A percentile compares a stretch with the other conserved stretches of the same genome.
These are phyloP conservation scores for Nadsonia starkeyi-henricii DNA, from an alignment of 1,139 yeast species.

Conservation along the genomic window DNA sequence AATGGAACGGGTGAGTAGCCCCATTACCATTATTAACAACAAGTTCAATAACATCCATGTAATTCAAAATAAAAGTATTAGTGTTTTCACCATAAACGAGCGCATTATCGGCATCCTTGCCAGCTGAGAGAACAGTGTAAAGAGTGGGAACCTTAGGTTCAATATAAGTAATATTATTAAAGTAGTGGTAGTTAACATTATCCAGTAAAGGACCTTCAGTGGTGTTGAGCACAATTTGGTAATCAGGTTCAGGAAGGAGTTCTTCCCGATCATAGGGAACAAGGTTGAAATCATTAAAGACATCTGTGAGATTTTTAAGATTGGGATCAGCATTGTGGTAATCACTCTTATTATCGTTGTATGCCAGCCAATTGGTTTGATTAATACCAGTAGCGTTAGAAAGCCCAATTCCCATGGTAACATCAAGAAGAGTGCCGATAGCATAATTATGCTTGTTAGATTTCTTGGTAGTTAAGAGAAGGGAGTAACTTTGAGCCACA, in stretches of 20 bases:
- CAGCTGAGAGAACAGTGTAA: slow-evolving; percentile 51
- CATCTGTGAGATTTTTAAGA: slow-evolving; percentile 22
- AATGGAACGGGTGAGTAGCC: slow-evolving; percentile 80
- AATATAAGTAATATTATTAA: slow-evolving; percentile 68
- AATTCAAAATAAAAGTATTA: slow-evolving; percentile 53
- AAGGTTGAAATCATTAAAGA: slow-evolving; percentile 45
- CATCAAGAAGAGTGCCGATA: slow-evolving; percentile 64
- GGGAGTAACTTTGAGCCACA: slow-evolving; percentile 68
- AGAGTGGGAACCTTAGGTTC: slow-evolving; percentile 79
- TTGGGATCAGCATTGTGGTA: slow-evolving; percentile 31
- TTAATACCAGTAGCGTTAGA: slow-evolving; percentile 53
- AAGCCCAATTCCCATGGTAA: slow-evolving; percentile 59
- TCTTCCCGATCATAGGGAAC: slow-evolving; percentile 40
- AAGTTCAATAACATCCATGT: slow-evolving; percentile 49
- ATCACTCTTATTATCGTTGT: slow-evolving; percentile 32
- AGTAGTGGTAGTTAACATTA: slow-evolving; percentile 83
- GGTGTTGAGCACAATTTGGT: slow-evolving; percentile 50
- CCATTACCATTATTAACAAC: slow-evolving; percentile 58
- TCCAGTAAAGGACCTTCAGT: slow-evolving; percentile 64
- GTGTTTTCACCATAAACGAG: slow-evolving; percentile 70
- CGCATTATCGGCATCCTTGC: slow-evolving; percentile 48
- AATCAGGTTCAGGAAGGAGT: slow-evolving; percentile 51
- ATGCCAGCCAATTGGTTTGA: slow-evolving; percentile 58
- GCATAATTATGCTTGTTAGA: slow-evolving; percentile 50
- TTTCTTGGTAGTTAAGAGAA: slow-evolving; percentile 56